phyloP scores from a whole-genome alignment of 2,329 filamentous ascomycete genomes.

The Aspergillus tubingensis region DNA sequence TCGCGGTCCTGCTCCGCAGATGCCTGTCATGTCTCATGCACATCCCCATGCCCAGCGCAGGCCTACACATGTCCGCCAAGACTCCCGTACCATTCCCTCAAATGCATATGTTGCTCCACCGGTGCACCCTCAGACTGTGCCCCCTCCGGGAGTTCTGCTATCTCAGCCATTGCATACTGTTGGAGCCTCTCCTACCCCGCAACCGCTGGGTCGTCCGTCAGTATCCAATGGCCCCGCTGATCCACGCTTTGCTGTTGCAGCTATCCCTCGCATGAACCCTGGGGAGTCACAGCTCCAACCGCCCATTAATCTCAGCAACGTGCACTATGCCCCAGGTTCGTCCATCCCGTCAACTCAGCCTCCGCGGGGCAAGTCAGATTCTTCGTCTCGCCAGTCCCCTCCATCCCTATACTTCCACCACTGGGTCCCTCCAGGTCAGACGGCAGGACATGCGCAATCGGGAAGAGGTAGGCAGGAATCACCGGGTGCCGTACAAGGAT shows the following conservation, averaged over 20 bases:
- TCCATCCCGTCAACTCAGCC: conserved; percentile 53
- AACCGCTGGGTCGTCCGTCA: conserved; percentile 16
- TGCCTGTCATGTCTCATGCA: conserved; percentile 21
- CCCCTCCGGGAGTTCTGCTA: conserved; percentile 21
- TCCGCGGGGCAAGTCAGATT: conserved; percentile 57
- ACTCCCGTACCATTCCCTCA: conserved; percentile 31
- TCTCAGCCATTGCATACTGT: conserved; percentile 28
- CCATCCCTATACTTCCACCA: conserved; percentile 87
- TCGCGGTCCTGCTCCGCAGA: conserved; percentile 25
- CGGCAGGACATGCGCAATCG: conserved; percentile 72
- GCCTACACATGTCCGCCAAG: conserved; percentile 20
- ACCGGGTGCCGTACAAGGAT: conserved; percentile 47
- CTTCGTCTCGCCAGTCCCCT: conserved; percentile 63
- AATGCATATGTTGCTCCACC: conserved; percentile 35
- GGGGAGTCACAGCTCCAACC: conserved; percentile 44
- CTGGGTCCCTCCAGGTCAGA: conserved; percentile 78
- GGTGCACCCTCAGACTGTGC: conserved; percentile 17
- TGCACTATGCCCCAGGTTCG: conserved; percentile 34
- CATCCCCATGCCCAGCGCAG: conserved; percentile 23
- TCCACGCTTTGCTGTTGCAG: conserved; percentile 12
- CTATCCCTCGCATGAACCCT: conserved; percentile 42
- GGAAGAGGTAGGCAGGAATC: conserved; percentile 64
- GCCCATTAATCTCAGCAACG: conserved; percentile 27
- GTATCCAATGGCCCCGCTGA: conserved; percentile 22
- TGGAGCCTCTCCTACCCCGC: conserved; percentile 16